These are phyloP conservation scores for Exophiala mesophila DNA, from an alignment of 2,329 filamentous ascomycete species.

Conservation along the genomic window DNA sequence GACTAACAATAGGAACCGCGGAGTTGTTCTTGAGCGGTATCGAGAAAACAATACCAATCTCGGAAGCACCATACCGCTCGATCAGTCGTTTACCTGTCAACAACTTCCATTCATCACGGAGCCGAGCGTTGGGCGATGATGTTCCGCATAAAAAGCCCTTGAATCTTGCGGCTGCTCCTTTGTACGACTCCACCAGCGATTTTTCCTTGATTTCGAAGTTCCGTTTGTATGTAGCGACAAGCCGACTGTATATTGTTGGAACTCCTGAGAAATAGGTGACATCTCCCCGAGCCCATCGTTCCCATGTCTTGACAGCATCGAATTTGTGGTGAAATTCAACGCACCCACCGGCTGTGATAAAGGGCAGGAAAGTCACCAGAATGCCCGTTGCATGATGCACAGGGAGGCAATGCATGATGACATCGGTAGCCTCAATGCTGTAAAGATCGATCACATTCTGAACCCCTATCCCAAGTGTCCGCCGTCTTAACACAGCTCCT, in stretches of 20 bases:
- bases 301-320: conserved; percentile 34
- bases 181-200: conserved; percentile 32
- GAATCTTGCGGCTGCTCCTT: conserved; percentile 34
- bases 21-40: no score
- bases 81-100: conserved; percentile 37
- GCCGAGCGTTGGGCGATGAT: conserved; percentile 43
- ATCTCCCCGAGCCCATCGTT: conserved; percentile 30
- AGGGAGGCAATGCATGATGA: conserved; percentile 34
- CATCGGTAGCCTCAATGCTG: conserved; percentile 24
- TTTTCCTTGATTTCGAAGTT: conserved; percentile 7
- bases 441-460: conserved; percentile 18
- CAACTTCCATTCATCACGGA: conserved; percentile 45
- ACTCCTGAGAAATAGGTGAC: conserved; percentile 36
- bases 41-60: conserved; percentile 37
- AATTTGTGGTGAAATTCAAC: conserved; percentile 38
- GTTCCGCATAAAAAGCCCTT: conserved; percentile 31
- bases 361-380: conserved; percentile 31
- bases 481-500: conserved; percentile 19
- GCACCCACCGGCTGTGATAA: conserved; percentile 34
- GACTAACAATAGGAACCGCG: neutral
- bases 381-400: conserved; percentile 28
- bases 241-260: conserved; percentile 37
- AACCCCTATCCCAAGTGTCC: conserved; percentile 23
- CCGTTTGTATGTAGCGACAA: conserved; percentile 29
- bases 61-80: conserved; percentile 40